Conservation (phyloP, 139 green algal genomes). For the Chlorella ohadii region DNA sequence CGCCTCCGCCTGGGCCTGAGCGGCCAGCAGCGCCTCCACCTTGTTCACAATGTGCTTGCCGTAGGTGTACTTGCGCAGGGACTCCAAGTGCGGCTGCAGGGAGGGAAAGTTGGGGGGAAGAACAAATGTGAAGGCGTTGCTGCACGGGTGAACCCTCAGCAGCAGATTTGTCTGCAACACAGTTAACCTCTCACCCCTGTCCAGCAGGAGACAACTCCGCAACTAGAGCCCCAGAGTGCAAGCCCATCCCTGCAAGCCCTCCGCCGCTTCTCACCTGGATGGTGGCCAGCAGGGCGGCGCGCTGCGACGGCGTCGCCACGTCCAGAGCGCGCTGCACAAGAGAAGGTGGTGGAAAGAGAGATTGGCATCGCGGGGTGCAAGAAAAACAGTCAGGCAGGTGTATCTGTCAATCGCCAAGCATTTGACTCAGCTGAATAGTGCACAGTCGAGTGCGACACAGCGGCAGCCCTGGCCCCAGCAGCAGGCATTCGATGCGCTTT, state of each 20-base stretch:
- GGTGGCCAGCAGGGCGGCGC: constrained; percentile 11
- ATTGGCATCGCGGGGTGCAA: background rate
- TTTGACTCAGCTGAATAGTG: too few species aligned
- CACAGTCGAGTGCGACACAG: too few species aligned
- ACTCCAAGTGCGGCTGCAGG: constrained; percentile 78
- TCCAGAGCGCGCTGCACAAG: constrained; percentile 63
- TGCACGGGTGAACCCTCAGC: background rate
- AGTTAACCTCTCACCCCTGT: too few species aligned
- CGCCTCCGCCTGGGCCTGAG: background rate
- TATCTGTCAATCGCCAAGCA: background rate
- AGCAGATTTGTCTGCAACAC: too few species aligned
- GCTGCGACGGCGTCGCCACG: constrained; percentile 9
- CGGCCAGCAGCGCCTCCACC: constrained; percentile 83
- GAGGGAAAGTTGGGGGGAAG: background rate
- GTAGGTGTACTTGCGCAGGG: constrained; percentile 87
- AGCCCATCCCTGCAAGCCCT: too few species aligned
- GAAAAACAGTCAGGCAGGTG: background rate
- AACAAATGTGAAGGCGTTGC: too few species aligned
- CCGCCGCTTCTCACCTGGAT: background rate
- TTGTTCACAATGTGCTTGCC: constrained; percentile 95
- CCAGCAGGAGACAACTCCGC: too few species aligned
- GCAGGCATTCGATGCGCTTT: too few species aligned
- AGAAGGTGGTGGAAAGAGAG: background rate
- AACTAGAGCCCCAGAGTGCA: too few species aligned
- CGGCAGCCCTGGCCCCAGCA: too few species aligned